Percentiles rank a stretch among this genome's conserved stretches.
Conservation (phyloP, 2,329 filamentous ascomycete species). For the Apiospora pterosperma region DNA sequence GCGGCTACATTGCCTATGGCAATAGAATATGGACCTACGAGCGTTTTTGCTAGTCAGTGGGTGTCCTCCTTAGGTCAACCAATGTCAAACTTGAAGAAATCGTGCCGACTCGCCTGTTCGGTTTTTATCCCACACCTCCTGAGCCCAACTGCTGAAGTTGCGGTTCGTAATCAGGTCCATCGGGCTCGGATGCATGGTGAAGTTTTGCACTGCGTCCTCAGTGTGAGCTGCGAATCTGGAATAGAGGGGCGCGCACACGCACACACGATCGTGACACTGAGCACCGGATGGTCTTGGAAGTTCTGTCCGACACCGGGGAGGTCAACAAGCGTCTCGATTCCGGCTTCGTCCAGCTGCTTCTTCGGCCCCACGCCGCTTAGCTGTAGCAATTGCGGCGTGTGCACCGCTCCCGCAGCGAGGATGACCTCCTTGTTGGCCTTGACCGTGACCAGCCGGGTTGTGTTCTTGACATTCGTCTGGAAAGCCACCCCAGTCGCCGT, state of each 20-base stretch:
- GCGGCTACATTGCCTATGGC: background rate
- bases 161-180: constrained; percentile 1
- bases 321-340: constrained; percentile 9
- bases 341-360: constrained; percentile 9
- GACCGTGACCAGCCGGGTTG: background rate
- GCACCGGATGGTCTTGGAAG: constrained; percentile 18
- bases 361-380: constrained; percentile 30
- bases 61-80: too few relatives aligned
- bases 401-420: constrained; percentile 20
- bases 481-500: background rate
- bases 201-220: constrained; percentile 15
- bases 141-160: background rate
- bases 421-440: constrained; percentile 21
- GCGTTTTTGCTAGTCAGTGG: too few relatives aligned
- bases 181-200: constrained; percentile 2
- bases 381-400: constrained; percentile 33
- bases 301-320: constrained; percentile 17
- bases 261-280: background rate
- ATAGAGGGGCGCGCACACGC: constrained; percentile 17
- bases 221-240: constrained; percentile 30
- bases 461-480: background rate
- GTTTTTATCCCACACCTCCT: constrained; percentile 7
- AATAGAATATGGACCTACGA: constrained; percentile 21
- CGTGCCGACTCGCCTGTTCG: constrained; percentile 17
- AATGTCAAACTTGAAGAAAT: too few relatives aligned